Evolutionary conservation across 768 basidiomycete genomes (phyloP).

Genomic region (Calvatia gigantea): DNA sequence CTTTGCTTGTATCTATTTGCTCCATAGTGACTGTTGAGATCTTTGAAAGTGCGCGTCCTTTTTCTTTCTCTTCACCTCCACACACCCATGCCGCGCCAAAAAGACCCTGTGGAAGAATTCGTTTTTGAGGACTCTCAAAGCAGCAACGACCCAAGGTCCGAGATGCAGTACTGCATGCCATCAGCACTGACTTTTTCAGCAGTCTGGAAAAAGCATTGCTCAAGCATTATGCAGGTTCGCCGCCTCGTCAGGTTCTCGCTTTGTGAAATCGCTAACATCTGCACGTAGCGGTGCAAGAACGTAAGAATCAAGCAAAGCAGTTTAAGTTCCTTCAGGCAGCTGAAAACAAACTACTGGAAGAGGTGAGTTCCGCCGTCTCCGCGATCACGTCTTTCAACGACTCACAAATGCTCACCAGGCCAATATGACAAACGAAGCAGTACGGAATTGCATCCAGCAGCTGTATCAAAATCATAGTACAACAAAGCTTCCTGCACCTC

Average conservation of each 20-base stretch:
- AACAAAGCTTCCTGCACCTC: too few species aligned
- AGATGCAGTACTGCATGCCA: not conserved
- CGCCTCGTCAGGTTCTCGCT: not conserved
- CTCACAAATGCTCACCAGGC: not conserved
- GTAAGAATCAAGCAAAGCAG: conserved; percentile 3
- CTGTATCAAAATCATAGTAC: not conserved
- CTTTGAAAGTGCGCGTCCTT: not conserved
- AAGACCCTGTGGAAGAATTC: conserved; percentile 1
- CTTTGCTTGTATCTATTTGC: conserved; percentile 7
- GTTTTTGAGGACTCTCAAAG: conserved; percentile 4
- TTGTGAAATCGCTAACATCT: not conserved
- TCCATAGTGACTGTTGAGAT: not conserved
- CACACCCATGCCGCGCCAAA: not conserved
- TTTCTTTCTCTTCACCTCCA: not conserved
- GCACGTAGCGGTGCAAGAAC: not conserved
- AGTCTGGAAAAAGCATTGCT: conserved; percentile 9
- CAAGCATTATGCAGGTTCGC: conserved; percentile 5
- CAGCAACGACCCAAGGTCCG: conserved; percentile 7
- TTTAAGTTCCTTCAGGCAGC: conserved; percentile 2
- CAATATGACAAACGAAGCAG: not conserved
- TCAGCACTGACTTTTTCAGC: not conserved
- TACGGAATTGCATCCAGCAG: not conserved
- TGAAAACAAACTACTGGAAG: conserved; percentile 2
- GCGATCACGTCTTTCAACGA: not conserved
- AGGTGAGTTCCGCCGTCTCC: not conserved